Evolutionary conservation across 106 monocot species (phyloP), one percentile per base, ranked within the genome.

Genomic region (Xerophyta viscosa): DNA sequence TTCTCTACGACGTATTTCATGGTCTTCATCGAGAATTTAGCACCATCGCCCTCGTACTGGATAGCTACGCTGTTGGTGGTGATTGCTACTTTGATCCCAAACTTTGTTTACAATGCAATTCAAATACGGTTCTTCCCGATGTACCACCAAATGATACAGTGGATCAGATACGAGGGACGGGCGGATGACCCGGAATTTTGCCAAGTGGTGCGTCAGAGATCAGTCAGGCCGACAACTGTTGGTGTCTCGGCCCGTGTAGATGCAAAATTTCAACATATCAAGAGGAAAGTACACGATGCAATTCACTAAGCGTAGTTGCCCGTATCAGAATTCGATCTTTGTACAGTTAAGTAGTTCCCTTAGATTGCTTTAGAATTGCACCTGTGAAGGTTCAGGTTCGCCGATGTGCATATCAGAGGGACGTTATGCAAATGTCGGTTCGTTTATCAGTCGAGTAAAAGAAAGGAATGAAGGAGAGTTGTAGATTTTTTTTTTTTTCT

Each of bases 61-160:
- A 46, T 89, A 5, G 31, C 76, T 11, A 86, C 96, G 0, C 56
- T 89, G 9, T 74, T 98, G 20, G 79, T 86, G 0, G 73, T 81
- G 24, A 33, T 98, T 3, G 68, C 89, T 0, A 86, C 85, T 2
- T 62, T 98, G 5, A 41, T 98, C 17, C 96, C 96, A 0, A 85
- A 77, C 65, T 73, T 89, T 28, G 3, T 58, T 3, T 89, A 69
- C 31, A 39, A 64, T 0, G 63, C 89, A 1, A 67, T 88, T 8
- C 89, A 86, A 48, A 89, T 79, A 72, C 60, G 82, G 31, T 79
- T 89, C 69, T 89, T 86, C 61, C 96, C 96, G 0, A 86, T 89
- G 96, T 85, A 86, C 74, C 96, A 98, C 28, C 68, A 76, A 14
- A 85, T 79, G 89, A 75, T 98, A 21, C 96, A 98, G 54, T 98